Evolutionary conservation across 352 stramenopile genomes (phyloP), one percentile per base, ranked within the genome.

Genomic region (Pythium angustatum): DNA sequence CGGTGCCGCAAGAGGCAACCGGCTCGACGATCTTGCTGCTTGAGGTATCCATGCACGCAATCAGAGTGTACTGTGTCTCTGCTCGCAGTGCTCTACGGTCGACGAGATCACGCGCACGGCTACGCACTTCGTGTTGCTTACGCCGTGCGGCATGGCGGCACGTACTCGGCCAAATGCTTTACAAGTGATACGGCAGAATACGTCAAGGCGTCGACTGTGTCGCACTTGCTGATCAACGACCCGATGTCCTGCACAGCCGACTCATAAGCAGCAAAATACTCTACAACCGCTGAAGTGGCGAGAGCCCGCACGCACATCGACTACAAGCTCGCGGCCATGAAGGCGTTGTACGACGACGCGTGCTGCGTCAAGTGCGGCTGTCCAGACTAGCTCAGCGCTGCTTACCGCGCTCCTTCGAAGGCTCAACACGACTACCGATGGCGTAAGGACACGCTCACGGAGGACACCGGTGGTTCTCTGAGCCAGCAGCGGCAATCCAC

Each of bases 81-180:
- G n/a, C n/a, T n/a, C n/a, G 14, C 49, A 62, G 21, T 58, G 65
- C 28, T 72, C 60, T 34, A 45, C 31, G 40, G 47, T 72, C 41
- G 59, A 72, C 65, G 22, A 68, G 50, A 66, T 66, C 31, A 54
- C 64, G 47, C 61, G 55, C 41, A 56, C 45, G 34, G n/a, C 49
- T 9, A 48, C 27, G n/a, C 31, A 19, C 14, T 31, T 43, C 27
- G 34, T 5, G 19, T 24, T 28, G 26, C 43, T 49, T 30, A 65
- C 65, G 54, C 57, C 61, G 12, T 77, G 70, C 52, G 68, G 68
- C 31, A 59, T 30, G 70, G 75, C 54, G 64, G 72, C 58, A 72
- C 66, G 40, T 22, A 58, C 26, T 59, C 64, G 15, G 55, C 47
- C 34, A 61, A 66, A 41, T 77, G 70, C 62, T 77, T 62, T 33